Evolutionary conservation across 768 basidiomycete genomes (phyloP), one percentile per base, ranked within the genome.

Genomic region (Erythrobasidium yunnanense): DNA sequence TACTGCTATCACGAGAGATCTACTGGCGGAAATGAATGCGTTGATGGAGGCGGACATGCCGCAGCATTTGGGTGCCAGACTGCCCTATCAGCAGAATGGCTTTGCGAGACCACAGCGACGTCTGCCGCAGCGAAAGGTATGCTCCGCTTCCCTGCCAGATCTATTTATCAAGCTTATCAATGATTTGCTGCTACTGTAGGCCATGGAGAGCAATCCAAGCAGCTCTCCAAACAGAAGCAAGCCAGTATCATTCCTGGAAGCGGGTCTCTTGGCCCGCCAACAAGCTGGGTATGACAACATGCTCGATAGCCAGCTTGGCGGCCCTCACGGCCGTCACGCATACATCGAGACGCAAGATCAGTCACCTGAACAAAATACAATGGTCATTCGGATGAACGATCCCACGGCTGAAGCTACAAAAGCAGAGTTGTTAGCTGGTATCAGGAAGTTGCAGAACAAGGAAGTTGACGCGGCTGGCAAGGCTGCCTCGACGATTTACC

Each of bases 331-430:
- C 30, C 45, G 49, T 8, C 22, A 18, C 18, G 60, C 20, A 25
- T 29, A 50, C 3, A 50, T 22, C 27, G 32, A 63, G 17, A 63
- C 60, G 18, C 60, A 63, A 23, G 60, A 25, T 34, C 29, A 8
- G 8, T 8, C 33, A 18, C 38, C 23, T 17, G 60, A 63, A 11
- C 47, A 63, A 18, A 25, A 63, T 25, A 30, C 60, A 20, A 63
- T 63, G 60, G 35, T 63, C 27, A 63, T 63, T 22, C 46, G 30
- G 47, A 63, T 63, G 32, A 63, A 51, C 30, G 60, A 63, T 38
- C 60, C 60, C 20, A 23, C 33, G 45, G 60, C 60, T 18, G 60
- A 63, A 63, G 60, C 60, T 5, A 51, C 47, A 22, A 63, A 63
- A 33, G 60, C 47, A 8, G 52, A 51, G 22, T 23, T 47, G 30